A percentile compares a stretch with the other conserved stretches of the same genome.
Evolutionary conservation across 805 yeast genomes (phyloP).

Genomic region (Suhomyces sp.): DNA sequence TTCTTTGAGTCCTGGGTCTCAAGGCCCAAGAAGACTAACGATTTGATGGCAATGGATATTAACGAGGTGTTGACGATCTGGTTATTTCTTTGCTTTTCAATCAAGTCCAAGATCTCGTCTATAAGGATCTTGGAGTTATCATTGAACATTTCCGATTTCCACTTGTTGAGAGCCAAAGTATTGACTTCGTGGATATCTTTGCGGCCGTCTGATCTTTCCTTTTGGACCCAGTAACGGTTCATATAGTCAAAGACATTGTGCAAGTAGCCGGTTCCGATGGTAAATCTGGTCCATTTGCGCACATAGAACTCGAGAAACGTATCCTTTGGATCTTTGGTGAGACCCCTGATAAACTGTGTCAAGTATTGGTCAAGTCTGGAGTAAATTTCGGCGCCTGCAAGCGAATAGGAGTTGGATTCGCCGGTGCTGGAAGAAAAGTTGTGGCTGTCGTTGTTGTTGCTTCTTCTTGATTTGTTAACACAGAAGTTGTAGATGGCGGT

Average conservation of each 20-base stretch:
- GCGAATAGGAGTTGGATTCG: slow-evolving; percentile 36
- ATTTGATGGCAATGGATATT: slow-evolving; percentile 72
- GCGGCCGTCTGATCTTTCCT: slow-evolving; percentile 91
- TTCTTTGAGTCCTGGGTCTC: slow-evolving; percentile 88
- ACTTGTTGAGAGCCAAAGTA: slow-evolving; percentile 79
- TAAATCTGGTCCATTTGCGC: slow-evolving; percentile 81
- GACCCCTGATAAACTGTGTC: slow-evolving; percentile 50
- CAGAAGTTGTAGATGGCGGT: slow-evolving; percentile 93
- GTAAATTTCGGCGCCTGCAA: slow-evolving; percentile 91
- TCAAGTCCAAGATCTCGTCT: slow-evolving; percentile 68
- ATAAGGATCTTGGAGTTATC: slow-evolving; percentile 60
- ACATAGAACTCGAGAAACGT: slow-evolving; percentile 80
- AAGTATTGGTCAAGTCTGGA: slow-evolving; percentile 66
- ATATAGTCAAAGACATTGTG: slow-evolving; percentile 93
- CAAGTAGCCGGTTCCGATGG: slow-evolving; percentile 87
- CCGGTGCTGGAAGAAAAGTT: slow-evolving; percentile 14
- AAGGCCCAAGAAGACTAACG: slow-evolving; percentile 86
- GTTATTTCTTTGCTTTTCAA: slow-evolving; percentile 76
- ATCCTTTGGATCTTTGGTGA: slow-evolving; percentile 53
- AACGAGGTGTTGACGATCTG: slow-evolving; percentile 64
- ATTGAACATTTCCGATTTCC: slow-evolving; percentile 83
- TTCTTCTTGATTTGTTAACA: slow-evolving; percentile 65
- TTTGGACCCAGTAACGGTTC: slow-evolving; percentile 96
- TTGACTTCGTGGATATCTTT: slow-evolving; percentile 88
- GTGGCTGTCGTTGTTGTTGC: slow-evolving; percentile 6